Percentiles rank a stretch among this genome's conserved stretches.
Conservation (phyloP, 176 grass and related monocot genomes). For the Carex parvula region DNA sequence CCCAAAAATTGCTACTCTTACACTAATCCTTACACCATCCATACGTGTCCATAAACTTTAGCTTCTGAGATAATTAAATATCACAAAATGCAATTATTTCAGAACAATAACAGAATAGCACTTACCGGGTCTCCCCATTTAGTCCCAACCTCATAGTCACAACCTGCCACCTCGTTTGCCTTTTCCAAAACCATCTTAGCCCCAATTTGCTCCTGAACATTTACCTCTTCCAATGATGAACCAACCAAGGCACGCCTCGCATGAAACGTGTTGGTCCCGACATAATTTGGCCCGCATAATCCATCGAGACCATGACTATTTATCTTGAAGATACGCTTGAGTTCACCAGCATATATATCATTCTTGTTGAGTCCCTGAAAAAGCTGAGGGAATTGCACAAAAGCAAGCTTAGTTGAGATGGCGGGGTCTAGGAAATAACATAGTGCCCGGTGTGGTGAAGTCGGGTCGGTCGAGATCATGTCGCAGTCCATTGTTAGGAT, state of each 20-base stretch:
- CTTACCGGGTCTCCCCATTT: constrained; percentile 36
- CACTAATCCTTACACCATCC: too few relatives aligned
- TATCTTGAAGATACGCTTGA: background rate
- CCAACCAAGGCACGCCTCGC: constrained; percentile 14
- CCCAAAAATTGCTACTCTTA: too few relatives aligned
- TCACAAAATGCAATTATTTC: background rate
- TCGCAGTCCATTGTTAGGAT: constrained; percentile 44
- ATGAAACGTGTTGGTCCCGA: constrained; percentile 36
- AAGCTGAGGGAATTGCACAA: constrained; percentile 41
- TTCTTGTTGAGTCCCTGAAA: constrained; percentile 35
- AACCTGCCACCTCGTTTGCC: constrained; percentile 14
- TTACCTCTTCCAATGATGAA: background rate
- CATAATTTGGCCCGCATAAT: constrained; percentile 28
- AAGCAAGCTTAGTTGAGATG: constrained; percentile 21
- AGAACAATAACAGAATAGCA: background rate
- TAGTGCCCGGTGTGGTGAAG: constrained; percentile 30
- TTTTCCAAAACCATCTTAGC: background rate
- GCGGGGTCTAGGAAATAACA: constrained; percentile 39
- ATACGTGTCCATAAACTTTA: background rate
- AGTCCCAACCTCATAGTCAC: constrained; percentile 26
- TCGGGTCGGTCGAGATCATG: constrained; percentile 35
- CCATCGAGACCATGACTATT: constrained; percentile 33
- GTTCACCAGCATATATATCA: constrained; percentile 31
- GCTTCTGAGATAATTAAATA: background rate
- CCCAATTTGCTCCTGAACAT: background rate